Conservation (phyloP, 805 yeast species). For the Candida stauntonica region DNA sequence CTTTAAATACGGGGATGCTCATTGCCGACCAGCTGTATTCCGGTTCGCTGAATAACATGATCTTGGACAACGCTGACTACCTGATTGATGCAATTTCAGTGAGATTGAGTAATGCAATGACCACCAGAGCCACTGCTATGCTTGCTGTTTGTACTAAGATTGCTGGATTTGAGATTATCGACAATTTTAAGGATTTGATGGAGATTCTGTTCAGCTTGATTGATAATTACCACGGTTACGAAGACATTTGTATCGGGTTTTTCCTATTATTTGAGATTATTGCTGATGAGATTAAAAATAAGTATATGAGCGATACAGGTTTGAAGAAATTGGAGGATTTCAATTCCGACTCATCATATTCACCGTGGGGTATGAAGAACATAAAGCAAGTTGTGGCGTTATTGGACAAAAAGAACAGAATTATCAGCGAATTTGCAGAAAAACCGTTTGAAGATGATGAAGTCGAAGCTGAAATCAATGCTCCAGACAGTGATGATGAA, state of each 20-base stretch:
- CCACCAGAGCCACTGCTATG: constrained; percentile 72
- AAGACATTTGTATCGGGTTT: constrained; percentile 64
- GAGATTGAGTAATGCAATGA: constrained; percentile 60
- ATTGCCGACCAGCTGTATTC: constrained; percentile 49
- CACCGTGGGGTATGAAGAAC: constrained; percentile 41
- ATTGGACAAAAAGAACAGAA: constrained; percentile 34
- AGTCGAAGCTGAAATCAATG: constrained; percentile 35
- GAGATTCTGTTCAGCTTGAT: constrained; percentile 70
- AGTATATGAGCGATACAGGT: constrained; percentile 31
- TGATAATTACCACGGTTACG: constrained; percentile 83
- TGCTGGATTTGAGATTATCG: constrained; percentile 62
- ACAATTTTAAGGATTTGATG: constrained; percentile 68
- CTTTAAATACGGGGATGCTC: constrained; percentile 48
- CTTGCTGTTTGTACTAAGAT: constrained; percentile 64
- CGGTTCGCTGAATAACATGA: constrained; percentile 52
- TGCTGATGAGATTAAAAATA: constrained; percentile 40
- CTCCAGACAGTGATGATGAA: constrained; percentile 33
- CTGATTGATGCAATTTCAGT: constrained; percentile 74
- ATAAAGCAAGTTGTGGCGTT: constrained; percentile 41
- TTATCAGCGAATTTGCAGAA: constrained; percentile 27
- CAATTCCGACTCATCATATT: constrained; percentile 24
- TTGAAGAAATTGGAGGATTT: constrained; percentile 13
- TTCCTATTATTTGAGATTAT: constrained; percentile 66
- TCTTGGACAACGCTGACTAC: constrained; percentile 73
- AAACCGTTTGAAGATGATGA: constrained; percentile 36